phyloP scores from a whole-genome alignment of 352 stramenopile genomes.

The Pythium utonaiense region DNA sequence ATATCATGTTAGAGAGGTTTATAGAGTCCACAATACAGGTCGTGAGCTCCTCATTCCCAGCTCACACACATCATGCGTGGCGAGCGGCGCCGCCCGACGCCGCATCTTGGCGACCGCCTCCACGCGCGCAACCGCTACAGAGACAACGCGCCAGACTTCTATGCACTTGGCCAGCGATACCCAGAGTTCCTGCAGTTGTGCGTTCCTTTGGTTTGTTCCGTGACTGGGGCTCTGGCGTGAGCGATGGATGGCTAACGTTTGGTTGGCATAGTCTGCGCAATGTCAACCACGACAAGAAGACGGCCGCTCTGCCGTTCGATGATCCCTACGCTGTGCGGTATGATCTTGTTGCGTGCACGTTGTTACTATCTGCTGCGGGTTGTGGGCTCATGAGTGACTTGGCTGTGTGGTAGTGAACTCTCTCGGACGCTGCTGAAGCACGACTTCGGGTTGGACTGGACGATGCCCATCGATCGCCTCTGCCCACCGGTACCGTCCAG shows the following conservation, averaged over 20 bases:
- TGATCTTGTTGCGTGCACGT: neutral
- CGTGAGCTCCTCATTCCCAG: too few species aligned
- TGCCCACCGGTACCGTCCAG: constrained; percentile 88
- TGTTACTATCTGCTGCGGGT: neutral
- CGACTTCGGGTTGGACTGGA: constrained; percentile 90
- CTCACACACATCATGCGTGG: constrained; percentile 25
- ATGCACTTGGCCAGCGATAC: constrained; percentile 58
- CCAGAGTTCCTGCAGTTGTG: constrained; percentile 64
- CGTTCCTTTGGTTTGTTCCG: constrained; percentile 5
- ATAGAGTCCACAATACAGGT: neutral
- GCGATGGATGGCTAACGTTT: neutral
- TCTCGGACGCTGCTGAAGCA: constrained; percentile 90
- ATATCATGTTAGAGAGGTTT: neutral
- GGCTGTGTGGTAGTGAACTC: constrained; percentile 54
- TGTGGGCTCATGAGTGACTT: neutral
- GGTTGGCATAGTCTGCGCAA: constrained; percentile 44
- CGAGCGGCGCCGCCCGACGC: constrained; percentile 51
- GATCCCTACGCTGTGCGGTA: constrained; percentile 75
- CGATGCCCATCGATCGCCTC: constrained; percentile 89
- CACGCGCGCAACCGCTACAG: constrained; percentile 81
- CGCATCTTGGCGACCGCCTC: constrained; percentile 52
- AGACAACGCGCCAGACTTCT: constrained; percentile 67
- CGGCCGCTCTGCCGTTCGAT: constrained; percentile 63
- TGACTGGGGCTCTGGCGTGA: neutral
- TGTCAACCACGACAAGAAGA: constrained; percentile 53